phyloP scores from a whole-genome alignment of 2,329 filamentous ascomycete species.

The Monosporascus sp. region DNA sequence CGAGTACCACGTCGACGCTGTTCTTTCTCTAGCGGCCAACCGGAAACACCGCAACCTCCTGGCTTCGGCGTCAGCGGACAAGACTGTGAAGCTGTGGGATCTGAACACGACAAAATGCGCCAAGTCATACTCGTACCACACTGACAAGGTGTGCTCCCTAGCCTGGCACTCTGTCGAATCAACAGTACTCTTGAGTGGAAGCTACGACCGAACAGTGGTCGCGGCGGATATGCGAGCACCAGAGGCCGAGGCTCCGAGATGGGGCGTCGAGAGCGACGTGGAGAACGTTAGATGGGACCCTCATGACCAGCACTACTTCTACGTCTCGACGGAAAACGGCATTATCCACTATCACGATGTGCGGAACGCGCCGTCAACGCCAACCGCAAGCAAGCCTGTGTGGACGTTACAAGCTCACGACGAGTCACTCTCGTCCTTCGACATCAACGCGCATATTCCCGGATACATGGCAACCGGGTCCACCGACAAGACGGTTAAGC shows the following conservation, averaged over 20 bases:
- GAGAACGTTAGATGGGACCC: conserved; percentile 91
- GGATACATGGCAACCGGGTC: conserved; percentile 92
- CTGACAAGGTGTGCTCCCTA: conserved; percentile 94
- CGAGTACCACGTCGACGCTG: conserved; percentile 87
- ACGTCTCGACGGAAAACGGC: conserved; percentile 87
- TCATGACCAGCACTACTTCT: conserved; percentile 90
- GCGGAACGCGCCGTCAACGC: conserved; percentile 67
- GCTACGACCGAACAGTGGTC: conserved; percentile 90
- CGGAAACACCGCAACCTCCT: conserved; percentile 89
- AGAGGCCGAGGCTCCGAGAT: conserved; percentile 72
- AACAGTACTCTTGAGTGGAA: conserved; percentile 84
- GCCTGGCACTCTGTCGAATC: conserved; percentile 88
- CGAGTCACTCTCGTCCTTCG: conserved; percentile 84
- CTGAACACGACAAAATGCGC: conserved; percentile 86
- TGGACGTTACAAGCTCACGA: conserved; percentile 97
- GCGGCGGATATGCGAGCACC: conserved; percentile 96
- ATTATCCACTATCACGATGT: conserved; percentile 89
- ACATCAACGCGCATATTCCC: conserved; percentile 83
- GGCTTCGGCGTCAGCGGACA: conserved; percentile 91
- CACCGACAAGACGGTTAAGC: conserved; percentile 89
- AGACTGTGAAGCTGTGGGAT: conserved; percentile 97
- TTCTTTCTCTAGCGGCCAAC: conserved; percentile 88
- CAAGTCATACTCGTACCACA: conserved; percentile 93
- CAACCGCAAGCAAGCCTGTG: conserved; percentile 72
- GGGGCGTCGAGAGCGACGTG: conserved; percentile 94